Base-by-base conservation (phyloP, 352 stramenopile genomes). In the Phytopythium chamaehyphon region DNA sequence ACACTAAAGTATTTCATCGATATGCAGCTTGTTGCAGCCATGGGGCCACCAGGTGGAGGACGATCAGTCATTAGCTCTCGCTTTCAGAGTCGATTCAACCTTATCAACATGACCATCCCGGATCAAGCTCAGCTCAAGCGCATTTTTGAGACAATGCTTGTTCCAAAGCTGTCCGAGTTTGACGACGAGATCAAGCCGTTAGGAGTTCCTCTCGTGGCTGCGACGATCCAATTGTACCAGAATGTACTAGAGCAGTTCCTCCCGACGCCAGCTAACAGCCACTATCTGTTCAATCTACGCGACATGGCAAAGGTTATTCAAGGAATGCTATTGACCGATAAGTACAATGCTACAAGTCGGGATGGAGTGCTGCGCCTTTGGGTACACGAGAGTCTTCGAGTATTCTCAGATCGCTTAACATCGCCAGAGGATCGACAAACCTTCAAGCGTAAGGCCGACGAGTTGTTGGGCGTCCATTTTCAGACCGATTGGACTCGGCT, bases 401-500 rank as follows among this genome's bases (percentile, higher is more conserved):
- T 97, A 10, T 97, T 97, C 51, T 86, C 80, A 1, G 92, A 98
- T 56, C 84, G 92, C 0, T 72, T 98, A 12, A 97, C 96, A 3
- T 95, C 76, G 47, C 54, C 64, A 2, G 83, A 91, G 12, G 94
- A 98, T 55, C 85, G 93, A 11, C 59, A 82, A 18, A 95, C 73
- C 47, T 98, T 98, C 62, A 94, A 96, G 48, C 78, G 70, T 47
- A 93, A 84, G 38, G 69, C 91, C 10, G 81, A 92, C 18, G 84
- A 95, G 24, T 57, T 94, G 4, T 59, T 94, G 7, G 64, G 76
- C 1, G 66, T 83, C 3, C 76, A 87, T 26, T 94, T 93, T 42
- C 80, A 93, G 51, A 88, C 74, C 4, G 84, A 95, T 16, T 95
- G 84, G 82, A 50, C 48, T 6, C 71, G 84, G 0, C 54, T 95